Conservation (phyloP, 1,284 basidiomycete species). For the Exobasidium rhododendri region DNA sequence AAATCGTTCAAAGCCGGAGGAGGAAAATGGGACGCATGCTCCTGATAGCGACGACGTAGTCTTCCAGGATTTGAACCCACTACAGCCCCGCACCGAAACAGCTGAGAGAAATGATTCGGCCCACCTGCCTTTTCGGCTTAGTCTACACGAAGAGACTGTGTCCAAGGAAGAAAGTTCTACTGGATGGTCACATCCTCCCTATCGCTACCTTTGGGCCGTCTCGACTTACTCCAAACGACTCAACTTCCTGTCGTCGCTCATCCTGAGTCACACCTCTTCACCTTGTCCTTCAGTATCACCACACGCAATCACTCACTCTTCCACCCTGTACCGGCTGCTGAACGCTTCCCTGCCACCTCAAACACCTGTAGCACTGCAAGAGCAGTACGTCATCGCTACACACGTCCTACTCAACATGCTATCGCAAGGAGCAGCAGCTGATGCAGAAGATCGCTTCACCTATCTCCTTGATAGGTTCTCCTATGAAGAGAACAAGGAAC, state of each 20-base stretch:
- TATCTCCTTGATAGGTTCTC: background rate
- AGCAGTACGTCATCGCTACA: background rate
- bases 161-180: background rate
- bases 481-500: background rate
- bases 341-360: background rate
- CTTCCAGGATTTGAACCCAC: background rate
- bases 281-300: background rate
- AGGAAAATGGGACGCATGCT: background rate
- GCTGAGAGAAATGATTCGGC: background rate
- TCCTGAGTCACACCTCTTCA: slow-evolving; percentile 1
- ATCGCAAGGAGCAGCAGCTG: slow-evolving; percentile 2
- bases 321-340: slow-evolving; percentile 1
- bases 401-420: background rate
- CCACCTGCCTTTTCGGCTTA: background rate
- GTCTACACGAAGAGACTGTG: background rate
- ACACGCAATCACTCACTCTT: background rate
- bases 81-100: too few relatives aligned
- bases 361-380: background rate
- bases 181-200: slow-evolving; percentile 1
- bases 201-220: slow-evolving; percentile 6
- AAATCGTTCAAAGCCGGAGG: background rate
- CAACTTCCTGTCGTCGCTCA: slow-evolving; percentile 5
- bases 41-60: slow-evolving; percentile 1
- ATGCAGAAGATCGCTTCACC: slow-evolving; percentile 8
- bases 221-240: slow-evolving; percentile 3